phyloP scores from a whole-genome alignment of 768 basidiomycete species.

The Termitomyces bulborhizus region DNA sequence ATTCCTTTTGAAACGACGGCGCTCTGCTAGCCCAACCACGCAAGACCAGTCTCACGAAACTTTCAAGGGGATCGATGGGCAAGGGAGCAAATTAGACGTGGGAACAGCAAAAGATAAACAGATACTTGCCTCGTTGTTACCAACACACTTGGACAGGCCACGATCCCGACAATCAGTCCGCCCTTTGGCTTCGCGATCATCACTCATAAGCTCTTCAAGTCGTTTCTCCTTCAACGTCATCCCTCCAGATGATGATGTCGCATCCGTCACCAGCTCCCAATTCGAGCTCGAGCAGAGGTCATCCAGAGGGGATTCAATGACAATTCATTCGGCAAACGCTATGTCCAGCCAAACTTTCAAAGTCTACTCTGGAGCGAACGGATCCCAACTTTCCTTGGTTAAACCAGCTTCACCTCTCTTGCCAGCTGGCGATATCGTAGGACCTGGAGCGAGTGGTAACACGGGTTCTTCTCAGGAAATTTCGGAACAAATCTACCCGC shows the following conservation, averaged over 20 bases:
- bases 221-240: not conserved
- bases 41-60: not conserved
- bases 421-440: not conserved
- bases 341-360: constrained; percentile 5
- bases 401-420: not conserved
- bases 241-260: not conserved
- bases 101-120: not conserved
- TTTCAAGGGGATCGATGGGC: not conserved
- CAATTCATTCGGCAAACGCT: not conserved
- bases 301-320: not conserved
- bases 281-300: not conserved
- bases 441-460: not conserved
- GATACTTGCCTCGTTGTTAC: not conserved
- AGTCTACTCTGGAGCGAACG: not conserved
- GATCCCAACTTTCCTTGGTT: not conserved
- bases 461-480: not conserved
- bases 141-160: not conserved
- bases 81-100: not conserved
- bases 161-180: not conserved
- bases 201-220: not conserved
- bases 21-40: not conserved
- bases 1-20: not conserved
- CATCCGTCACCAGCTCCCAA: not conserved
- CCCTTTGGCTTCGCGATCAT: not conserved
- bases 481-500: not conserved